Base-by-base conservation (phyloP, 2,329 filamentous ascomycete species). In the Colletotrichum cereale region DNA sequence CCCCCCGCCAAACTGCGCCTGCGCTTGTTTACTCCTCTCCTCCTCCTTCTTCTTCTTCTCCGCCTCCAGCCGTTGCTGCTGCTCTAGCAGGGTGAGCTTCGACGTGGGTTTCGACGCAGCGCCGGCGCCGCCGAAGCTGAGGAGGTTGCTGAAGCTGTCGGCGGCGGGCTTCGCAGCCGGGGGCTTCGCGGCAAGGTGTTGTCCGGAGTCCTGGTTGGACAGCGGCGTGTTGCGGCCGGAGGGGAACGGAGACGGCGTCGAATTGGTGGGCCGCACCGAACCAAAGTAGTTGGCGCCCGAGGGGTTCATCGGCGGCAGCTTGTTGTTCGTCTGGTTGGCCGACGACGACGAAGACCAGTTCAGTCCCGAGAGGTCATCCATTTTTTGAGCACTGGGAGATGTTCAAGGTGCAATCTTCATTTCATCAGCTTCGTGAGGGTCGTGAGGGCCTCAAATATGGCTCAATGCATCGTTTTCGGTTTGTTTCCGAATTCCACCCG, bases 71-170 rank as follows among this genome's bases (percentile, higher is more conserved):
- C 88, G 89, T 73, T 90, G 88, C 80, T 94, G 93, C 77, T 94
- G 91, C 80, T 97, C 93, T 74, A 93, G 89, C 75, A 97, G 82
- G 73, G 90, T 92, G 21, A 98, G 85, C 74, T 92, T 96, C 80
- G 90, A 92, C 38, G 87, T 88, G 65, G 83, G 82, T 79, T 91
- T 91, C 62, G 87, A 83, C 62, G 87, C 83, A 38, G 87, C 81
- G 58, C 88, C 88, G 44, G 62, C 62, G 7, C 79, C 75, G 21
- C 80, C 80, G 76, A 92, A 90, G 75, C 87, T 90, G 73, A 95
- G 86, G 62, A 96, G 84, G 76, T 91, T 92, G 77, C 93, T 93
- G 82, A 96, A 96, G 84, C 92, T 94, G 78, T 96, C 93, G 57
- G 87, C 82, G 7, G 88, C 81, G 44, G 90, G 77, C 75, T 88